phyloP scores from a whole-genome alignment of 2,329 filamentous ascomycete genomes.

The Lecanicillium sp. region DNA sequence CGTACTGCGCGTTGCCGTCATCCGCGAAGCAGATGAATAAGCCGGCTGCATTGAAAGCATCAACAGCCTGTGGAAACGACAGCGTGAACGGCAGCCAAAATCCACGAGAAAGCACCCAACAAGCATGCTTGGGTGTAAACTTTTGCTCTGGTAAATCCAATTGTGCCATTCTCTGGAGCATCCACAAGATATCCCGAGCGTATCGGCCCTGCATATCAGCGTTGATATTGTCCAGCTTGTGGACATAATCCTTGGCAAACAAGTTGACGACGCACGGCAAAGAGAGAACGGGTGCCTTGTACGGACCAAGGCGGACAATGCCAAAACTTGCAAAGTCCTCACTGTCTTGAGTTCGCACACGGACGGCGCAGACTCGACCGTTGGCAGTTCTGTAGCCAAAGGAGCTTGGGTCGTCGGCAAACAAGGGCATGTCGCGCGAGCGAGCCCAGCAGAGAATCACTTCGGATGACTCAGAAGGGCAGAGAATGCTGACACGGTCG shows the following conservation, averaged over 20 bases:
- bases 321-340: slow-evolving; percentile 22
- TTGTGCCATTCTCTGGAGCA: slow-evolving; percentile 22
- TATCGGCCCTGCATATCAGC: slow-evolving; percentile 13
- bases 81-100: slow-evolving; percentile 25
- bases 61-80: slow-evolving; percentile 18
- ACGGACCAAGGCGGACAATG: slow-evolving; percentile 11
- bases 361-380: slow-evolving; percentile 22
- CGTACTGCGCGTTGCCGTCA: too few species aligned
- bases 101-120: slow-evolving; percentile 13
- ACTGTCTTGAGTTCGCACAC: slow-evolving; percentile 25
- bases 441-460: slow-evolving; percentile 33
- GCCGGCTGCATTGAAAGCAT: slow-evolving; percentile 21
- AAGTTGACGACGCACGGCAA: slow-evolving; percentile 26
- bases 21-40: slow-evolving; percentile 9
- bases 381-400: slow-evolving; percentile 28
- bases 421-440: slow-evolving; percentile 21
- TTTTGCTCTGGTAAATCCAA: slow-evolving; percentile 12
- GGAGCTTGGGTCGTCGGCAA: slow-evolving; percentile 17
- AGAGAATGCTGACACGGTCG: slow-evolving; percentile 30
- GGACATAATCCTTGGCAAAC: slow-evolving; percentile 24
- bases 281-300: slow-evolving; percentile 17
- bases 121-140: slow-evolving; percentile 8
- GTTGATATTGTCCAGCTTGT: slow-evolving; percentile 12
- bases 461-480: slow-evolving; percentile 24
- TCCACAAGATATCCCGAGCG: slow-evolving; percentile 24